Evolutionary conservation across 768 basidiomycete species (phyloP), one percentile per base, ranked within the genome.

Genomic region (Goffeauzyma gilvescens): DNA sequence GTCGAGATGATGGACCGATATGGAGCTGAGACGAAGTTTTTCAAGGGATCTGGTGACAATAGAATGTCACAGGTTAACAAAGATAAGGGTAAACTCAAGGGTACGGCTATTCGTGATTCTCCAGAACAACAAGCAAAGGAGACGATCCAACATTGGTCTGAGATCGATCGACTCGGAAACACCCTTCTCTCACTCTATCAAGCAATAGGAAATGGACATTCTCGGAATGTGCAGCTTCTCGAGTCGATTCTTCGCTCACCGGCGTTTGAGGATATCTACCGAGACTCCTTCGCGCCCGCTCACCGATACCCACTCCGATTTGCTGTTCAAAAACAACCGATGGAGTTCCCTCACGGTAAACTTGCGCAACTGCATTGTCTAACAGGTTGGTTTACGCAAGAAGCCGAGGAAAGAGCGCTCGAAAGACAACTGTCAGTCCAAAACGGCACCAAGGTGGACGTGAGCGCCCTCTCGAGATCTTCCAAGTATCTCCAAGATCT

Each of bases 1-100:
- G 45, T 32, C 26, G 26, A 36, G 14, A 48, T 59, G 10, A 52
- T 53, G 26, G 48, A 59, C 41, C 24, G 57, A 13, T 49, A 54
- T 38, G 38, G 53, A 13, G 53, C 55, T 2, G 32, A 41, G n/a
- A n/a, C n/a, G n/a, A 28, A 53, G 40, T 47, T 60, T 20, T 46
- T 54, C 42, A 38, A 38, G 13, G 46, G 54, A 15, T 54, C 55
- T 46, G 39, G 32, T 5, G 42, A 42, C 39, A 12, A 13, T 25
- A 21, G 24, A 2, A 30, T 28, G 38, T 14, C 13, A 27, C 12
- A 9, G 17, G 15, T 45, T 22, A 23, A 14, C 44, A 3, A n/a
- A 17, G 23, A 37, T 44, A 30, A 34, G 17, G 21, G 36, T 60
- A 15, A 48, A 49, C 35, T 33, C 45, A 21, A 27, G 48, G 20